Evolutionary conservation across 1,139 yeast genomes (phyloP), one percentile per base, ranked within the genome.

Genomic region (Debaryomycetaceae sp.): DNA sequence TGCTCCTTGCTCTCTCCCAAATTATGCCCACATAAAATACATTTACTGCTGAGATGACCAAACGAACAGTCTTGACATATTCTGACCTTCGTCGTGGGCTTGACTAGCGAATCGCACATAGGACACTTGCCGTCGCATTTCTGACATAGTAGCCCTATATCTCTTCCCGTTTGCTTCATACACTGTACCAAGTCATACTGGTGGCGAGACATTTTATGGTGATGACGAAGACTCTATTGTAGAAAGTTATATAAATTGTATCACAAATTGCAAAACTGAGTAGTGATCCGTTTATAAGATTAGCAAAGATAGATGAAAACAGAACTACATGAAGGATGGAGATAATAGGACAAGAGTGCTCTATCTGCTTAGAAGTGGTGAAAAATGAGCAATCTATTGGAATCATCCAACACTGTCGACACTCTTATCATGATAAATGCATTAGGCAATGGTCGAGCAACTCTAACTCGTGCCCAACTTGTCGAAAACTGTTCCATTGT

Each of bases 111-210:
- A 59, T 90, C 98, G 63, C 99, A 91, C 1, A 82, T 72, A 2
- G 97, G 97, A 58, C 99, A 91, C 51, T 84, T 75, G 1, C 97
- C 98, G 58, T 91, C 97, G 62, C 99, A 91, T 62, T 78, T 86
- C 36, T 80, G 81, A 58, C 99, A 91, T 6, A 91, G 72, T 45
- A 75, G 67, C 0, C 96, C 97, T 6, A 80, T 63, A 31, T 70
- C 65, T 0, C 81, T 76, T 1, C 98, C 97, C 1, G 97, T 90
- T 56, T 83, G 95, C 58, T 86, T 87, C 77, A 87, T 72, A 61
- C 98, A 91, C 70, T 86, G 84, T 4, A 87, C 80, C 34, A 91
- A 75, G 62, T 91, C 98, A 48, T 85, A 83, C 61, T 90, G 96
- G 63, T 90, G 97, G 47, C 95, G 83, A 4, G 97, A 88, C 97